Percentiles rank a stretch among this genome's conserved stretches.
Evolutionary conservation across 1,139 yeast species (phyloP).

Genomic region (Nadsonia commutata): DNA sequence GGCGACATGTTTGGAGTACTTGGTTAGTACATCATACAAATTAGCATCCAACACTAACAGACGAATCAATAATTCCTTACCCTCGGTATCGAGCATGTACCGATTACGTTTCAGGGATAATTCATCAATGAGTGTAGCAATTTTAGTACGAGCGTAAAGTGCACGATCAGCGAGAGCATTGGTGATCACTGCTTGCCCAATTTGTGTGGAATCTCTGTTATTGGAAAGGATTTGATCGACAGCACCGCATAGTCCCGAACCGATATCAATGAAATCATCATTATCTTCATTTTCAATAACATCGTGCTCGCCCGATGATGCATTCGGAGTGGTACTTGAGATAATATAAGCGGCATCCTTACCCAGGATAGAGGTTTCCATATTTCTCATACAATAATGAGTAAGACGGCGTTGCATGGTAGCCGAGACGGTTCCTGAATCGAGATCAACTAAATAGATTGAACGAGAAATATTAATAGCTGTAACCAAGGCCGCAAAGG

Average conservation of each 20-base stretch:
- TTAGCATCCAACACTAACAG: slow-evolving; percentile 22
- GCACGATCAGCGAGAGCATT: slow-evolving; percentile 17
- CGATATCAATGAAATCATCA: slow-evolving; percentile 13
- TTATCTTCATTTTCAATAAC: slow-evolving; percentile 25
- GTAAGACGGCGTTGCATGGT: slow-evolving; percentile 67
- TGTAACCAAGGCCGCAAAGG: slow-evolving; percentile 54
- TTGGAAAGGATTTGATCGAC: slow-evolving; percentile 16
- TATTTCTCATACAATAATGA: slow-evolving; percentile 66
- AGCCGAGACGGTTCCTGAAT: slow-evolving; percentile 52
- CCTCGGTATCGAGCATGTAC: slow-evolving; percentile 12
- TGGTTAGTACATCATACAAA: slow-evolving; percentile 18
- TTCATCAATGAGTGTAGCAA: slow-evolving; percentile 16
- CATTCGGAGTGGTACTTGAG: slow-evolving; percentile 1
- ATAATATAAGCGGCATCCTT: slow-evolving; percentile 6
- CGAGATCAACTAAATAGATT: slow-evolving; percentile 58
- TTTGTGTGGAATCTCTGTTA: slow-evolving; percentile 12
- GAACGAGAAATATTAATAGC: slow-evolving; percentile 54
- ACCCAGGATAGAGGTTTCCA: slow-evolving; percentile 33
- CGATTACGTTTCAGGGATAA: slow-evolving; percentile 14
- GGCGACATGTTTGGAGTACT: not conserved
- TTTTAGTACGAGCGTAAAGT: slow-evolving; percentile 15
- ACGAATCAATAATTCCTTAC: slow-evolving; percentile 18
- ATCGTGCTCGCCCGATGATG: slow-evolving; percentile 17
- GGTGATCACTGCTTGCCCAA: slow-evolving; percentile 8
- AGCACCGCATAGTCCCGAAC: slow-evolving; percentile 18